Percentiles rank a stretch among this genome's conserved stretches.
These are phyloP conservation scores for Trichoderma virens DNA, from an alignment of 495 filamentous ascomycete species.

Conservation along the genomic window DNA sequence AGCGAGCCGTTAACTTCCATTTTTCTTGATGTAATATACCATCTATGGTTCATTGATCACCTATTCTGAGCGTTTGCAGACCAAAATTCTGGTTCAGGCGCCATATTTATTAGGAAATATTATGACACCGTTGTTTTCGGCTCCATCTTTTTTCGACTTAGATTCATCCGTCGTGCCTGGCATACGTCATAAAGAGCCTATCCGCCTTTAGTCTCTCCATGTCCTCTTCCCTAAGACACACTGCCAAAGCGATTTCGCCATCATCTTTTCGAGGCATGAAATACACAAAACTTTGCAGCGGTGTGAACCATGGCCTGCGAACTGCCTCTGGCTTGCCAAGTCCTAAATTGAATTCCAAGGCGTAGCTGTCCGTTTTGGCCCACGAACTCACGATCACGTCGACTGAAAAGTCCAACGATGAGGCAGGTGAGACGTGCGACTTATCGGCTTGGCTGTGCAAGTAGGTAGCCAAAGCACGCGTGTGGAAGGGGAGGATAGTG, in stretches of 20 bases:
- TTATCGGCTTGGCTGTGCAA: conserved; percentile 31
- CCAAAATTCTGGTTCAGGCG: neutral
- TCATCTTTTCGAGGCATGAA: conserved; percentile 33
- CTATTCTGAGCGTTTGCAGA: neutral
- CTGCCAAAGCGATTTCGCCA: conserved; percentile 32
- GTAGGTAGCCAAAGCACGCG: conserved; percentile 36
- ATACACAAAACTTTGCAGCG: conserved; percentile 42
- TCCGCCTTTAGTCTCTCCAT: conserved; percentile 30
- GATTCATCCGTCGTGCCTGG: conserved; percentile 25
- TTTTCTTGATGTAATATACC: too few species aligned
- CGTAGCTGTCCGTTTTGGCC: conserved; percentile 39
- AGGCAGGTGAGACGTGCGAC: conserved; percentile 21
- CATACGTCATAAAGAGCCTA: conserved; percentile 31
- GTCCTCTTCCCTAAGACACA: conserved; percentile 42
- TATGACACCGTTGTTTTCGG: too few species aligned
- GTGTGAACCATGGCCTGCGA: conserved; percentile 37
- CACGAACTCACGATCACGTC: conserved; percentile 50
- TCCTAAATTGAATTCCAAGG: conserved; percentile 40
- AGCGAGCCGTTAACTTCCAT: too few species aligned
- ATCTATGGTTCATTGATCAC: neutral
- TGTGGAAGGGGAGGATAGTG: conserved; percentile 26
- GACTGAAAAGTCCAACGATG: conserved; percentile 21
- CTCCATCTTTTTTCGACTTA: too few species aligned
- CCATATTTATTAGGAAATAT: too few species aligned
- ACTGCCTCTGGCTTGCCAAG: conserved; percentile 44